Evolutionary conservation across 768 basidiomycete genomes (phyloP).

Genomic region (Rhizopogon vesiculosus): DNA sequence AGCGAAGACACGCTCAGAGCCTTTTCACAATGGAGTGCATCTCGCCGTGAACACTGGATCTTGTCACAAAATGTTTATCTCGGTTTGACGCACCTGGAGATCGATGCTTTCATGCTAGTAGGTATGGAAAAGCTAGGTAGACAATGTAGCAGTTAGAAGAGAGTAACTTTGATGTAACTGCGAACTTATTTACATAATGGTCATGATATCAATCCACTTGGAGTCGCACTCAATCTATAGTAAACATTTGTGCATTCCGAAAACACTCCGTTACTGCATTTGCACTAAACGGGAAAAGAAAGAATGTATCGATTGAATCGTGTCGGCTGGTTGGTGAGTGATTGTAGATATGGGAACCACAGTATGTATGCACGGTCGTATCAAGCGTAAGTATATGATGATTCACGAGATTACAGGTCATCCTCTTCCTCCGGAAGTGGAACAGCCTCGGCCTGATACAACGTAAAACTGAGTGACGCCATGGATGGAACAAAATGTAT

Average conservation of each 20-base stretch:
- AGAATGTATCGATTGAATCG: slow-evolving; percentile 4
- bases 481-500: neutral
- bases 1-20: slow-evolving; percentile 14
- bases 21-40: slow-evolving; percentile 20
- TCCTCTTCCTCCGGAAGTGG: slow-evolving; percentile 99
- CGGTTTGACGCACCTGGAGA: slow-evolving; percentile 18
- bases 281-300: slow-evolving; percentile 17
- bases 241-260: slow-evolving; percentile 15
- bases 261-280: slow-evolving; percentile 17
- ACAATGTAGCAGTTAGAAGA: no score
- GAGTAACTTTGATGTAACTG: no score
- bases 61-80: slow-evolving; percentile 7
- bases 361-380: slow-evolving; percentile 17
- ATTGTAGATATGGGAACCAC: slow-evolving; percentile 13
- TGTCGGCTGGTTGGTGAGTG: slow-evolving; percentile 14
- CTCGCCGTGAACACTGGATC: slow-evolving; percentile 12
- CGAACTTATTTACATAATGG: no score
- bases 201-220: neutral
- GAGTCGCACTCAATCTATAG: no score
- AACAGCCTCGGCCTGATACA: slow-evolving; percentile 70
- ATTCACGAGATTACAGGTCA: slow-evolving; percentile 49
- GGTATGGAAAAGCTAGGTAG: slow-evolving; percentile 1
- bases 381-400: slow-evolving; percentile 14
- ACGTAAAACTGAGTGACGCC: slow-evolving; percentile 8
- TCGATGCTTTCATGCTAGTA: slow-evolving; percentile 10